Conservation (phyloP, 257 asterid genomes). For the Gentiana straminea region DNA sequence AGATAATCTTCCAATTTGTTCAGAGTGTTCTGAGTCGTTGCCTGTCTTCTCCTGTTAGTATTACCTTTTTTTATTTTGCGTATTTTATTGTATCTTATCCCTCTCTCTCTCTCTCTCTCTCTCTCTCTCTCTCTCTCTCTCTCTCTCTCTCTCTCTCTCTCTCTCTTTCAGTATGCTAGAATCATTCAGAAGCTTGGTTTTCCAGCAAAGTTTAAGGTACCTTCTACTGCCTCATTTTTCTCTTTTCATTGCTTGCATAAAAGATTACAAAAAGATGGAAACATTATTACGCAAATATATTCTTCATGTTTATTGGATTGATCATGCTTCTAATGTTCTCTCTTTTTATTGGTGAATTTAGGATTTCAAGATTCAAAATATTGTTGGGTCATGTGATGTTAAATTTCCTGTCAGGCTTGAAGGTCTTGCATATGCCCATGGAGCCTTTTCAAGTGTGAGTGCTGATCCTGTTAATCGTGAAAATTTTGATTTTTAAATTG, state of each 20-base stretch:
- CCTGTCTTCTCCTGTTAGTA: too few relatives aligned
- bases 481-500: background rate
- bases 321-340: background rate
- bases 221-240: background rate
- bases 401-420: constrained; percentile 20
- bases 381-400: constrained; percentile 21
- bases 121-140: too few relatives aligned
- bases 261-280: too few relatives aligned
- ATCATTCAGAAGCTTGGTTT: background rate
- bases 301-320: background rate
- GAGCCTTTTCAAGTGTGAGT: constrained; percentile 20
- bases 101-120: background rate
- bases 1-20: too few relatives aligned
- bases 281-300: too few relatives aligned
- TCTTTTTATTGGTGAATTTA: background rate
- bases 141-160: background rate
- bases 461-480: background rate
- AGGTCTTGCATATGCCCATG: constrained; percentile 19
- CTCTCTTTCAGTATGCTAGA: background rate
- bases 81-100: background rate
- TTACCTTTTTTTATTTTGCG: too few relatives aligned
- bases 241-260: background rate
- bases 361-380: constrained; percentile 21
- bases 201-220: constrained; percentile 6
- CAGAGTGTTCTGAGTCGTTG: too few relatives aligned